A percentile compares a stretch with the other conserved stretches of the same genome.
phyloP scores from a whole-genome alignment of 2,329 filamentous ascomycete genomes.

The Dothideomycetes sp. region DNA sequence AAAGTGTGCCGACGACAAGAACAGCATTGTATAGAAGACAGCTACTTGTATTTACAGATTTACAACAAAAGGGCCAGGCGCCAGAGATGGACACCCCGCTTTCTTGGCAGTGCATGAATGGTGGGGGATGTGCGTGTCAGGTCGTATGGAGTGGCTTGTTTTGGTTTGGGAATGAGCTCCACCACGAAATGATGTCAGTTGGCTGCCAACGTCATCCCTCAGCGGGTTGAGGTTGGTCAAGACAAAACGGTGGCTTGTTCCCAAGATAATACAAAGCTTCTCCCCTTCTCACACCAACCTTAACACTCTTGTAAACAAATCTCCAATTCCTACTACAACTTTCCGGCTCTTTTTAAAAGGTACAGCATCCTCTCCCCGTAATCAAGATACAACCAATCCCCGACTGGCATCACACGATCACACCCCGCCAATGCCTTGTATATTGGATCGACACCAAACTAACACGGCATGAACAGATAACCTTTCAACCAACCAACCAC shows the following conservation, averaged over 20 bases:
- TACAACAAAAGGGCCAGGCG: too few relatives aligned
- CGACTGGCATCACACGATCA: too few relatives aligned
- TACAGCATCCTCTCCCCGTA: too few relatives aligned
- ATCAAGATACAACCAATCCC: too few relatives aligned
- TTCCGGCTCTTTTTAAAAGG: not conserved
- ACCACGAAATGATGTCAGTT: not conserved
- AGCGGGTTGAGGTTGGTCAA: not conserved
- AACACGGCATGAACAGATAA: not conserved
- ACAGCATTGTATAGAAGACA: too few relatives aligned
- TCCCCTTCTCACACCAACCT: not conserved
- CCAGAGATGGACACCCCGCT: too few relatives aligned
- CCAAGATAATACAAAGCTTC: not conserved
- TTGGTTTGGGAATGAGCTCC: not conserved
- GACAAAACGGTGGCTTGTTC: not conserved
- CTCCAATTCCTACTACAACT: not conserved
- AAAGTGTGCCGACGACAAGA: too few relatives aligned
- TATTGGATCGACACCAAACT: not conserved
- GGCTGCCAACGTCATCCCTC: not conserved
- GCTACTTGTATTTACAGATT: too few relatives aligned
- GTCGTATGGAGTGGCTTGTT: not conserved
- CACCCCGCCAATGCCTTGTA: not conserved
- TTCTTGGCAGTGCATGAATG: too few relatives aligned
- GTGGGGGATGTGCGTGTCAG: not conserved
- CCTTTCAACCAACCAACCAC: not conserved
- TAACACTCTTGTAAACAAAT: not conserved